Conservation (phyloP, 2,329 filamentous ascomycete species). For the Colletotrichum sp. region DNA sequence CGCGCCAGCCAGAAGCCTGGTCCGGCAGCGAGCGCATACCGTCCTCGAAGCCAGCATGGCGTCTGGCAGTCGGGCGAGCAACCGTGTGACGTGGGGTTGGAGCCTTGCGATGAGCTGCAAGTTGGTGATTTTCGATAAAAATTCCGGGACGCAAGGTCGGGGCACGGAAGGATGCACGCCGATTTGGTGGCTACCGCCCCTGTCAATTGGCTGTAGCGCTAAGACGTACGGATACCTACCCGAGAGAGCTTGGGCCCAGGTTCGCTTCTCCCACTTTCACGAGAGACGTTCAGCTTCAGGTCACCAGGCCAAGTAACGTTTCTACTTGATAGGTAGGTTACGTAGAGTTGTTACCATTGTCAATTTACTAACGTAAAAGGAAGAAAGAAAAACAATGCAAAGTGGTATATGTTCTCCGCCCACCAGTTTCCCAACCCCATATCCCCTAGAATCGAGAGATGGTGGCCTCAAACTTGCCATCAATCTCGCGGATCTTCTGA, state of each 20-base stretch:
- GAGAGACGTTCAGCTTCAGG: background rate
- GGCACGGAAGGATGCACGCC: background rate
- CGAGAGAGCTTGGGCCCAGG: constrained; percentile 1
- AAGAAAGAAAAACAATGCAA: background rate
- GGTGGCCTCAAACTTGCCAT: constrained; percentile 38
- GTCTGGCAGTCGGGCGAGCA: background rate
- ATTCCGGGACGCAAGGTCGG: background rate
- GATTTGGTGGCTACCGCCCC: background rate
- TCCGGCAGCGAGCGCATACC: constrained; percentile 38
- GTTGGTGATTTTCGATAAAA: background rate
- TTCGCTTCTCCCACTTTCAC: background rate
- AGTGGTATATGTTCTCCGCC: background rate
- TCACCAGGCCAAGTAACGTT: background rate
- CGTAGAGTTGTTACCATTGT: background rate
- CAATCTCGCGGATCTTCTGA: constrained; percentile 54
- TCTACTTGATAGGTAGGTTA: background rate
- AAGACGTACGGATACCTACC: background rate
- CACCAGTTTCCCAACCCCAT: background rate
- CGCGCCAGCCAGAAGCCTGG: constrained; percentile 8
- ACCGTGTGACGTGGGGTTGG: background rate
- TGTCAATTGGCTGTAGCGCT: background rate
- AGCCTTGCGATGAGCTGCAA: background rate
- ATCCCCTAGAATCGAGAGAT: background rate
- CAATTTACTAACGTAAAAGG: background rate
- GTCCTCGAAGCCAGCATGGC: constrained; percentile 39